These are phyloP conservation scores for Diplogelasinospora grovesii DNA, from an alignment of 495 filamentous ascomycete genomes.

Conservation along the genomic window DNA sequence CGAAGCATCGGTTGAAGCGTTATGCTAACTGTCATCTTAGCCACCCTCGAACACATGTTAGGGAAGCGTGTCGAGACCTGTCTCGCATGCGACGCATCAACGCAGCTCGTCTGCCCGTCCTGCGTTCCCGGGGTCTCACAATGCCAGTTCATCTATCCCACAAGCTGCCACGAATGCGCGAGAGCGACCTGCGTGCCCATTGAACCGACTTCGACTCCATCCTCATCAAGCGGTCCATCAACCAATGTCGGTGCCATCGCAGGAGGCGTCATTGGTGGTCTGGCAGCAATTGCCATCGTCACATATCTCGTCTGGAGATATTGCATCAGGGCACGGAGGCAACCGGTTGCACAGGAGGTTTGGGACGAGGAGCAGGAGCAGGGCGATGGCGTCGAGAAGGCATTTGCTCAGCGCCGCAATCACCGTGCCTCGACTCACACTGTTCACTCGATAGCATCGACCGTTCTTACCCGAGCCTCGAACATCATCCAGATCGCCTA, in stretches of 20 bases:
- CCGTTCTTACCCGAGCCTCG: conserved; percentile 88
- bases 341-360: conserved; percentile 46
- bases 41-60: neutral
- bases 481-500: conserved; percentile 99
- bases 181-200: conserved; percentile 33
- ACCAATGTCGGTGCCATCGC: conserved; percentile 75
- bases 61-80: conserved; percentile 19
- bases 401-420: conserved; percentile 55
- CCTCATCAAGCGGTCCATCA: conserved; percentile 25
- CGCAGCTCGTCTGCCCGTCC: conserved; percentile 17
- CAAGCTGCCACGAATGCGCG: conserved; percentile 28
- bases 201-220: conserved; percentile 17
- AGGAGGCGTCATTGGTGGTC: conserved; percentile 74
- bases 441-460: conserved; percentile 85
- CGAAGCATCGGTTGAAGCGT: no score
- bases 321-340: conserved; percentile 72
- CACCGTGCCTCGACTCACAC: conserved; percentile 78
- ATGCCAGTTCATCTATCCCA: conserved; percentile 33
- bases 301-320: conserved; percentile 81
- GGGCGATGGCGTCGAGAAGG: conserved; percentile 48
- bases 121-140: conserved; percentile 15
- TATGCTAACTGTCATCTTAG: neutral
- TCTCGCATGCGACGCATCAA: conserved; percentile 16
- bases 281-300: conserved; percentile 59
- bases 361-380: conserved; percentile 50